These are phyloP conservation scores for Comarum palustre DNA, from an alignment of 306 rosid species.

Conservation along the genomic window DNA sequence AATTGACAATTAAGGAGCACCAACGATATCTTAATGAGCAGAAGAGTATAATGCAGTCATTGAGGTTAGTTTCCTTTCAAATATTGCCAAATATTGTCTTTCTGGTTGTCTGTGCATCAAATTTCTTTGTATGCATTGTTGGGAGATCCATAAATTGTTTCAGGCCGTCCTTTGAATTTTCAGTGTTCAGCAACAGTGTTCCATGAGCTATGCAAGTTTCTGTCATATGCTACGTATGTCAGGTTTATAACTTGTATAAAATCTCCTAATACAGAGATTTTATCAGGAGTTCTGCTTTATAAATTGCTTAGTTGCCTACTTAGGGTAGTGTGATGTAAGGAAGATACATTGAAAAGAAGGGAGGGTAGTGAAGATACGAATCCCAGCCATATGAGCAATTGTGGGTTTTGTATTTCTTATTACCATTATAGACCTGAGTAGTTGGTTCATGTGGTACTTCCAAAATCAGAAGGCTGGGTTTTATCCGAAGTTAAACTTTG, in stretches of 20 bases:
- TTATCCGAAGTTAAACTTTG: too few species aligned
- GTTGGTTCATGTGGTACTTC: too few species aligned
- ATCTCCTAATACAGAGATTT: too few species aligned
- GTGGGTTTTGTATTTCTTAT: neutral
- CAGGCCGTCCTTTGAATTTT: neutral
- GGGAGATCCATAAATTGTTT: constrained; percentile 11
- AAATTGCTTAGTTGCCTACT: neutral
- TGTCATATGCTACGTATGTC: neutral
- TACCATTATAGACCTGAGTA: too few species aligned
- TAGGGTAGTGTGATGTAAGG: neutral
- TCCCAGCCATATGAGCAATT: neutral
- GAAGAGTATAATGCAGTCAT: constrained; percentile 88
- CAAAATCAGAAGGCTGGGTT: too few species aligned
- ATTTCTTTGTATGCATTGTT: neutral
- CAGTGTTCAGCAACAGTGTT: neutral
- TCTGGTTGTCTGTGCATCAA: neutral
- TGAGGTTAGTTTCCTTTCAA: constrained; percentile 49
- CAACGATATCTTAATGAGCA: constrained; percentile 64
- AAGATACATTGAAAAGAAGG: neutral
- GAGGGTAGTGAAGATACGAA: neutral
- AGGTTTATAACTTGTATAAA: neutral
- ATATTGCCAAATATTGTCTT: constrained; percentile 9
- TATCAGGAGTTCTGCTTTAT: neutral
- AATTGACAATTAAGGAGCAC: constrained; percentile 58
- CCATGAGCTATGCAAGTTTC: neutral